A percentile compares a stretch with the other conserved stretches of the same genome.
phyloP scores from a whole-genome alignment of 2,329 filamentous ascomycete species.

The Scedosporium boydii region DNA sequence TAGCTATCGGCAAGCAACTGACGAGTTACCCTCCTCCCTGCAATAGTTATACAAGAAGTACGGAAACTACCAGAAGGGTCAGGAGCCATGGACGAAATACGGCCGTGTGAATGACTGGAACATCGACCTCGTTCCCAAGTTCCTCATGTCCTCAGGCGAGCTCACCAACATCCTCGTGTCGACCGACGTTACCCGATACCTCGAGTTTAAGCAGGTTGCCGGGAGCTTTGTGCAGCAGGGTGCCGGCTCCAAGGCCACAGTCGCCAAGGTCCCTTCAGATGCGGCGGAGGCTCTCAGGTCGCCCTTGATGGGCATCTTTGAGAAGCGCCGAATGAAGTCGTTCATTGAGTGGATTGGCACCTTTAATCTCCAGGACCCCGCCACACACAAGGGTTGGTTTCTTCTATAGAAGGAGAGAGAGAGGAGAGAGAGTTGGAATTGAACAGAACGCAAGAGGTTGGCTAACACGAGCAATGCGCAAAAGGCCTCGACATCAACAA shows the following conservation, averaged over 20 bases:
- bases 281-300: conserved; percentile 83
- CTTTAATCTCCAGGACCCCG: conserved; percentile 72
- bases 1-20: conserved; percentile 8
- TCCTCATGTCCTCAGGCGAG: conserved; percentile 97
- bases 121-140: conserved; percentile 96
- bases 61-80: conserved; percentile 66
- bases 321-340: conserved; percentile 93
- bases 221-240: conserved; percentile 96
- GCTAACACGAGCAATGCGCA: neutral
- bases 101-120: conserved; percentile 97
- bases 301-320: conserved; percentile 91
- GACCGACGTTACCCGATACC: conserved; percentile 81
- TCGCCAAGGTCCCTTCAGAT: conserved; percentile 95
- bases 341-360: conserved; percentile 93
- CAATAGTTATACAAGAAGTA: conserved; percentile 90
- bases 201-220: conserved; percentile 90
- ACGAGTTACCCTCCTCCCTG: conserved; percentile 6
- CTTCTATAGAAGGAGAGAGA: neutral
- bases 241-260: conserved; percentile 69
- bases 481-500: conserved; percentile 68
- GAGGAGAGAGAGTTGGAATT: too few relatives aligned
- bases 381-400: conserved; percentile 76
- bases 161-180: conserved; percentile 97
- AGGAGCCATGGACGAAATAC: conserved; percentile 97
- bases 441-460: neutral